phyloP scores from a whole-genome alignment of 2,329 filamentous ascomycete species.

The Alternaria ethzedia region DNA sequence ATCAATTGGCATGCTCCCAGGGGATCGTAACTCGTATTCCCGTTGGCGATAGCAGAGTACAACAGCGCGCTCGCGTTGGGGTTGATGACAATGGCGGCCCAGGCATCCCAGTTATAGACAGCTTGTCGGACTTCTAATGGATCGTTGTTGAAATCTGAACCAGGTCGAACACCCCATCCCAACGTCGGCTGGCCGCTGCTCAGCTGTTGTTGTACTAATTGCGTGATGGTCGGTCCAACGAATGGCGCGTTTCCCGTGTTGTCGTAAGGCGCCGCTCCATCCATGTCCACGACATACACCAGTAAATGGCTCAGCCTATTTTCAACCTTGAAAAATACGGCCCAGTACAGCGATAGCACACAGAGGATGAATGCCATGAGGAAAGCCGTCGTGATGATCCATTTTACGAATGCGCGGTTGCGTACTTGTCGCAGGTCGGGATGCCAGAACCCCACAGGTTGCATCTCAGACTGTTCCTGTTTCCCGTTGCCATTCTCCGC shows the following conservation, averaged over 20 bases:
- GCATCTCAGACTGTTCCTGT: constrained; percentile 24
- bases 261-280: constrained; percentile 62
- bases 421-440: constrained; percentile 49
- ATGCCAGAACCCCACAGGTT: constrained; percentile 57
- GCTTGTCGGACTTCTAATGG: constrained; percentile 63
- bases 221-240: constrained; percentile 62
- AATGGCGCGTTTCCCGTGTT: constrained; percentile 53
- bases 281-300: constrained; percentile 69
- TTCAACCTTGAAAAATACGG: constrained; percentile 60
- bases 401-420: constrained; percentile 50
- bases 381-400: constrained; percentile 54
- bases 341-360: constrained; percentile 68
- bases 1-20: constrained; percentile 64
- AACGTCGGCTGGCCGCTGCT: constrained; percentile 50
- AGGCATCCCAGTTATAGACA: constrained; percentile 65
- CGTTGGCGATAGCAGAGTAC: constrained; percentile 59
- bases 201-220: constrained; percentile 54
- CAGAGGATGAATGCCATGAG: constrained; percentile 63
- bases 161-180: constrained; percentile 58
- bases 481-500: constrained; percentile 14
- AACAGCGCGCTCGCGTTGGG: constrained; percentile 67
- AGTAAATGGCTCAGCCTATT: constrained; percentile 52
- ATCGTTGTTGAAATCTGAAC: constrained; percentile 62
- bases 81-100: constrained; percentile 68
- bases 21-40: constrained; percentile 67